Evolutionary conservation across 1,284 basidiomycete genomes (phyloP), one percentile per base, ranked within the genome.

Genomic region (Kalmanozyma brasiliensis): DNA sequence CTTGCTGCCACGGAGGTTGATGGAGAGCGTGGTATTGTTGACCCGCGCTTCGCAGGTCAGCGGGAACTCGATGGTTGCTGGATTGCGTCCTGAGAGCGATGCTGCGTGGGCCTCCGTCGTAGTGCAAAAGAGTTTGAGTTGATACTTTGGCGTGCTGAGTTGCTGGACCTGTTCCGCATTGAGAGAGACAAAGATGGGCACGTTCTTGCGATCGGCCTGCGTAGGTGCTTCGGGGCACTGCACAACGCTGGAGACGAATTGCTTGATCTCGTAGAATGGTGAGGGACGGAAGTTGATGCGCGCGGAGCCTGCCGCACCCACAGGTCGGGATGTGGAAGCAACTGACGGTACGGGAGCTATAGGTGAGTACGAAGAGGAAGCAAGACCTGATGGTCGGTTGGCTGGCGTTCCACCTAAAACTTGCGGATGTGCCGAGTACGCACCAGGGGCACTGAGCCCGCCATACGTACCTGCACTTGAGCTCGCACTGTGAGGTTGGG

Each of bases 1-100:
- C 53, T 79, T 79, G 52, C 66, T 80, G 14, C 79, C 77, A 19
- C 68, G 60, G 16, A 81, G 61, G 30, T 73, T 80, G 23, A 49
- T 64, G 3, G 71, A 61, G 2, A 79, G 63, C 3, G 59, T 36
- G 2, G 37, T 42, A 1, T 48, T 57, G 46, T 81, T 81, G 48
- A 81, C 74, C 6, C 74, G 55, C 1, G 66, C 71, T 43, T 81
- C 78, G 55, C 78, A 74, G 1, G 66, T 67, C 10, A 65, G 62
- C 17, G 79, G 79, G 46, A 80, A 81, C 33, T 79, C 77, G 38
- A 80, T 52, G 2, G 66, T 67, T 3, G 75, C 73, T 2, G 53
- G 57, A 32, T 52, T 49, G 36, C 60, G 56, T 7, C 55, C 64
- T 1, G 51, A 69, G 10, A 67, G 49, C 8, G 69, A 67, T 7